Evolutionary conservation across 2,329 filamentous ascomycete species (phyloP), one percentile per base, ranked within the genome.

Genomic region (Fusarium sp.): DNA sequence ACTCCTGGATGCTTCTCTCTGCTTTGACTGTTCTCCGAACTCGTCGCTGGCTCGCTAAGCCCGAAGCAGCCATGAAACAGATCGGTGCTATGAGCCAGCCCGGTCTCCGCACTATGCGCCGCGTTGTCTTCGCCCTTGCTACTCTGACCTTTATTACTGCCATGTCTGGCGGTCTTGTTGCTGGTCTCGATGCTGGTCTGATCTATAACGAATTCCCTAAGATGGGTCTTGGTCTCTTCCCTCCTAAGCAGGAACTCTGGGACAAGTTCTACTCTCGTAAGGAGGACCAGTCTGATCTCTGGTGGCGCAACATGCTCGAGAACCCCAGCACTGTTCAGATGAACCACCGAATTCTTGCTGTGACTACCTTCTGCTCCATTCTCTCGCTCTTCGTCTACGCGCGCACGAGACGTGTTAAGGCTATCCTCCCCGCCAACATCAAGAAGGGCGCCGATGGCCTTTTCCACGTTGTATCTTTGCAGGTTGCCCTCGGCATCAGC

Each of bases 181-280:
- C 96, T 12, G 96, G 96, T 38, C 91, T 99, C 20, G 96, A 99
- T 80, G 96, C 96, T 14, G 96, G 96, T 14, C 88, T 99, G 64
- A 98, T 99, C 83, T 99, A 99, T 87, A 99, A 99, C 82, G 95
- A 99, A 83, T 98, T 99, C 82, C 96, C 96, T 12, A 94, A 90
- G 83, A 99, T 99, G 96, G 96, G 96, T 14, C 83, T 90, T 8
- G 94, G 95, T 17, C 85, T 97, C 28, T 88, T 94, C 1, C 96
- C 96, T 4, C 96, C 96, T 2, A 90, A 88, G 79, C 87, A 90
- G 15, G 96, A 98, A 84, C 90, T 98, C 38, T 95, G 94, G 82
- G 92, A 96, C 79, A 86, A 89, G 42, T 97, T 94, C 85, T 98
- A 98, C 88, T 92, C 91, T 66, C 93, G 95, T 78, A 90, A 89